Evolutionary conservation across 2,329 filamentous ascomycete species (phyloP).

Genomic region (Alternaria arbusti): DNA sequence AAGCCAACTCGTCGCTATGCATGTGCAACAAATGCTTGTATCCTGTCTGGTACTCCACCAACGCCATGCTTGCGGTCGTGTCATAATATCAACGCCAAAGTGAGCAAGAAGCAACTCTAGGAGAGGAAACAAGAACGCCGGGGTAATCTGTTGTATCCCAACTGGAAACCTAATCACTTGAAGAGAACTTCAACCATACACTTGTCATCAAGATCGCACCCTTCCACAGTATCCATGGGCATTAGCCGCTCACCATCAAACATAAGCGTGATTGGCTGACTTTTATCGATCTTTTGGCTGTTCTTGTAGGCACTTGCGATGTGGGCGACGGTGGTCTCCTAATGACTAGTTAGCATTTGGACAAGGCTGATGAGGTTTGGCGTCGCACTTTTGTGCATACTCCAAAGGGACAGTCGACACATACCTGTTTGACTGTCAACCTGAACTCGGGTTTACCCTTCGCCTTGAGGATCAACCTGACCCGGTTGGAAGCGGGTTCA

Average conservation of each 20-base stretch:
- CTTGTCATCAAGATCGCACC: constrained; percentile 46
- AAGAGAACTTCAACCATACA: constrained; percentile 46
- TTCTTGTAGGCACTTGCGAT: constrained; percentile 39
- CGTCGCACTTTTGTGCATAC: not conserved
- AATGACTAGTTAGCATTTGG: constrained; percentile 12
- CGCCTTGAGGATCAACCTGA: constrained; percentile 60
- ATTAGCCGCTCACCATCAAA: constrained; percentile 48
- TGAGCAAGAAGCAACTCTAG: not conserved
- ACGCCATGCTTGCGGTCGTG: constrained; percentile 7
- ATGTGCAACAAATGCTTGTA: not conserved
- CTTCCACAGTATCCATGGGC: constrained; percentile 40
- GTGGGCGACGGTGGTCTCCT: constrained; percentile 41
- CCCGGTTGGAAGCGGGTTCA: constrained; percentile 25
- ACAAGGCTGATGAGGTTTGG: not conserved
- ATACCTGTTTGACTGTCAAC: constrained; percentile 56
- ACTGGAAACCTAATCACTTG: constrained; percentile 28
- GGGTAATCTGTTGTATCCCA: not conserved
- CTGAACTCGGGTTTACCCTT: constrained; percentile 59
- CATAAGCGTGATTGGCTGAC: constrained; percentile 42
- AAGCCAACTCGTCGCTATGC: not conserved
- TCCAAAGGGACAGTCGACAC: constrained; percentile 18
- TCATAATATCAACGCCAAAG: not conserved
- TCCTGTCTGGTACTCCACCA: constrained; percentile 1
- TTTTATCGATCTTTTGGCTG: constrained; percentile 24
- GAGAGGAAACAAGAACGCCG: not conserved